A percentile compares a stretch with the other conserved stretches of the same genome.
These are phyloP conservation scores for Onygenales sp. DNA, from an alignment of 2,329 filamentous ascomycete genomes.

Conservation along the genomic window DNA sequence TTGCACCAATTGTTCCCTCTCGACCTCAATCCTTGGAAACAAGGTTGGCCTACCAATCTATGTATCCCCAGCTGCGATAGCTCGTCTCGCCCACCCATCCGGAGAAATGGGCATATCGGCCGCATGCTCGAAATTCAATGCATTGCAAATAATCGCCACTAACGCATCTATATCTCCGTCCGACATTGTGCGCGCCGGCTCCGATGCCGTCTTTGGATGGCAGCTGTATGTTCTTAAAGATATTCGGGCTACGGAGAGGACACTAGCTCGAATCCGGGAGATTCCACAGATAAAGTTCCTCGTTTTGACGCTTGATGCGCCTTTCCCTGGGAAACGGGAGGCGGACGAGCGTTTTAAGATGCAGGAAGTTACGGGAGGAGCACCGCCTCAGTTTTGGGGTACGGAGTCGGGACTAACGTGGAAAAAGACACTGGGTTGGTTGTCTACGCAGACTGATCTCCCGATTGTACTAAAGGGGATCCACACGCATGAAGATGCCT, in stretches of 20 bases:
- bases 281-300: conserved; percentile 72
- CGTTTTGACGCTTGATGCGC: conserved; percentile 80
- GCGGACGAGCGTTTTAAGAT: conserved; percentile 65
- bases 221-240: conserved; percentile 88
- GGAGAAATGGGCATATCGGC: conserved; percentile 79
- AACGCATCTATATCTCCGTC: conserved; percentile 91
- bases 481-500: conserved; percentile 41
- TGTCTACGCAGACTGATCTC: conserved; percentile 12
- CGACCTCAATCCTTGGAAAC: conserved; percentile 65
- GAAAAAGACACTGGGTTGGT: conserved; percentile 20
- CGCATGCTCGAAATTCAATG: conserved; percentile 65
- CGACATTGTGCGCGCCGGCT: conserved; percentile 65
- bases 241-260: conserved; percentile 68
- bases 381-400: conserved; percentile 30
- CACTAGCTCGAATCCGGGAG: conserved; percentile 66
- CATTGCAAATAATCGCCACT: conserved; percentile 78
- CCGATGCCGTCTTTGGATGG: conserved; percentile 81
- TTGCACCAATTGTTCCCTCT: conserved; percentile 65
- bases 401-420: conserved; percentile 37
- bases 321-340: conserved; percentile 83
- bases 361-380: conserved; percentile 44
- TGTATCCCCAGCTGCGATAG: conserved; percentile 82
- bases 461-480: conserved; percentile 33
- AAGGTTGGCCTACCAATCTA: conserved; percentile 70
- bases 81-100: conserved; percentile 71